Percentiles rank a stretch among this genome's conserved stretches.
Evolutionary conservation across 495 filamentous ascomycete species (phyloP).

Genomic region (Glarea lozoyensis): DNA sequence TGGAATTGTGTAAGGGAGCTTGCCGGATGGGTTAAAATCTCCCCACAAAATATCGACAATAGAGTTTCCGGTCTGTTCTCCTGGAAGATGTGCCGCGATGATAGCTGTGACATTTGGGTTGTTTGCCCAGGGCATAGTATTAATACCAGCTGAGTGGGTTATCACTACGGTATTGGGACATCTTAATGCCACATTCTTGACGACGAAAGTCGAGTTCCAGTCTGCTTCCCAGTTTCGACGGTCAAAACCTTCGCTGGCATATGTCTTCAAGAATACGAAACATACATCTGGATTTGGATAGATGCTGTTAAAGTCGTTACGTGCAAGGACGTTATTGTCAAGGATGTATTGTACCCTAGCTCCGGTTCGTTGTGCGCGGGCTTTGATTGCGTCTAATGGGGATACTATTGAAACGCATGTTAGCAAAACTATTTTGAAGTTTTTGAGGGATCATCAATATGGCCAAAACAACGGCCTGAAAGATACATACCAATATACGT

Average conservation of each 20-base stretch:
- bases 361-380: slow-evolving; percentile 40
- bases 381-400: slow-evolving; percentile 49
- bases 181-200: slow-evolving; percentile 1
- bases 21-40: slow-evolving; percentile 71
- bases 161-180: slow-evolving; percentile 6
- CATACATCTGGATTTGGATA: slow-evolving; percentile 52
- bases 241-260: slow-evolving; percentile 47
- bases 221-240: slow-evolving; percentile 22
- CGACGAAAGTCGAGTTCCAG: slow-evolving; percentile 33
- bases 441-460: too few relatives aligned
- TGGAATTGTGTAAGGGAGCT: slow-evolving; percentile 80
- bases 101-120: slow-evolving; percentile 25
- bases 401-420: too few relatives aligned
- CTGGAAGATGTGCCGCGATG: slow-evolving; percentile 79
- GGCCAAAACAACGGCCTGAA: too few relatives aligned
- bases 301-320: slow-evolving; percentile 16
- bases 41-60: slow-evolving; percentile 86
- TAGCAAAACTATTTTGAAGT: too few relatives aligned
- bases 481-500: too few relatives aligned
- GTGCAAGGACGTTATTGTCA: slow-evolving; percentile 45
- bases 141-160: not conserved
- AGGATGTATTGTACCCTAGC: slow-evolving; percentile 49
- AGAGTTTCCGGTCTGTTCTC: slow-evolving; percentile 80
- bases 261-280: slow-evolving; percentile 52
- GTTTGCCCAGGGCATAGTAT: not conserved